Evolutionary conservation across 495 filamentous ascomycete genomes (phyloP), one percentile per base, ranked within the genome.

Genomic region (Trichoderma virens): DNA sequence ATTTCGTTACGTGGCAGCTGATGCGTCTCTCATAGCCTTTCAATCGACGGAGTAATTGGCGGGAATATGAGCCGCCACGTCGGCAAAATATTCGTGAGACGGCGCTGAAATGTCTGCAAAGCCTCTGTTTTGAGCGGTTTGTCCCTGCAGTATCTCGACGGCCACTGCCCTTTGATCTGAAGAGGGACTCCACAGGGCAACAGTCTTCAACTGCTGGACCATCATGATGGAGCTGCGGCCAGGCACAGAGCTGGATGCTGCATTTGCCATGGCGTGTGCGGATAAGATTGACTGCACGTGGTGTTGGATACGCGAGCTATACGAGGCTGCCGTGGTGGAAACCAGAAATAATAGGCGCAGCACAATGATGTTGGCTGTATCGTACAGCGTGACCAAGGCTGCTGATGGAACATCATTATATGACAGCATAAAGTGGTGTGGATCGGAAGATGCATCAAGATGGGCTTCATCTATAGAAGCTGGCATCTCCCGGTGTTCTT

Each of bases 161-260:
- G 59, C 59, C n/a, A 18, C 16, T n/a, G 31, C 59, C 23, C 59
- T 25, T 31, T 39, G 59, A 30, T 38, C 6, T n/a, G 59, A 35
- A 13, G 59, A 61, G 18, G 59, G 1, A 31, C 59, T 61, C 59
- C 59, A 61, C 31, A 61, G 20, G 9, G 31, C 20, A 39, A 20
- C 59, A 38, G 28, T 38, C 31, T 61, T 61, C 7, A 61, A 16
- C 31, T 61, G 59, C 31, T 28, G 31, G 31, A 61, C 59, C 59
- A 61, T 38, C 59, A 61, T 61, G n/a, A 39, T 61, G 59, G 59
- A 61, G 18, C 59, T 25, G 16, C 59, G 59, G 3, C 28, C 30
- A 11, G 59, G 59, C n/a, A 16, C 35, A 61, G 59, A 38, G 30
- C 59, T 16, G 7, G 59, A 61, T 7, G 20, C 14, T 25, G 0